phyloP scores from a whole-genome alignment of 1,284 basidiomycete species.

The Tylopilus sp. region DNA sequence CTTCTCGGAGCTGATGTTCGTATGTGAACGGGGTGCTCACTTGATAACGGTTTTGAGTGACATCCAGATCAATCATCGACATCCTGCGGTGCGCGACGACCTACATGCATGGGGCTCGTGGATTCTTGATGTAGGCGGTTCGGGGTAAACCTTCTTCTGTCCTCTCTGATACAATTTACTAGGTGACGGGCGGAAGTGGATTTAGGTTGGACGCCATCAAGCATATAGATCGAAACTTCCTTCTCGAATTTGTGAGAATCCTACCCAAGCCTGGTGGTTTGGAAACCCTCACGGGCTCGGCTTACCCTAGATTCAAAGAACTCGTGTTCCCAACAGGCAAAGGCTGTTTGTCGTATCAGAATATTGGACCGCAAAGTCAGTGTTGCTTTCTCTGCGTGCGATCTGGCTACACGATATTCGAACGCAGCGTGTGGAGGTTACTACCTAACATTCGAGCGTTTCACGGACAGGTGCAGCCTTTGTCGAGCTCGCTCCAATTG shows the following conservation, averaged over 20 bases:
- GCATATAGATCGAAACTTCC: conserved; percentile 68
- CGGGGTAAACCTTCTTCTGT: not conserved
- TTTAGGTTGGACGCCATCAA: conserved; percentile 91
- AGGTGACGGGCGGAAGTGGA: conserved; percentile 78
- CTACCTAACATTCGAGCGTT: conserved; percentile 57
- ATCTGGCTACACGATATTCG: conserved; percentile 1
- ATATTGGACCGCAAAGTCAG: conserved; percentile 68
- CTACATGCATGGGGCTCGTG: conserved; percentile 65
- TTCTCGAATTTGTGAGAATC: conserved; percentile 58
- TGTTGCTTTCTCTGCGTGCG: conserved; percentile 5
- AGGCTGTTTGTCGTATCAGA: conserved; percentile 70
- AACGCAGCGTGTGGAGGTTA: conserved; percentile 46
- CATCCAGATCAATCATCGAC: conserved; percentile 76
- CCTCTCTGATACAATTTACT: conserved; percentile 1
- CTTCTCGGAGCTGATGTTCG: conserved; percentile 68
- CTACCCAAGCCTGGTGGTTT: not conserved
- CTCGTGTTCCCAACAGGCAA: conserved; percentile 42
- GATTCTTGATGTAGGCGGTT: conserved; percentile 56
- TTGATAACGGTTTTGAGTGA: not conserved
- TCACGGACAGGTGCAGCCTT: conserved; percentile 51
- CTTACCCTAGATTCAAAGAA: conserved; percentile 45
- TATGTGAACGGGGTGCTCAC: conserved; percentile 6
- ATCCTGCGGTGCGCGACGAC: conserved; percentile 74
- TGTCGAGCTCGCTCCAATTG: not conserved
- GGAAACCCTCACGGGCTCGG: not conserved